Conservation (phyloP, 495 filamentous ascomycete genomes). For the Penicillium daleae region DNA sequence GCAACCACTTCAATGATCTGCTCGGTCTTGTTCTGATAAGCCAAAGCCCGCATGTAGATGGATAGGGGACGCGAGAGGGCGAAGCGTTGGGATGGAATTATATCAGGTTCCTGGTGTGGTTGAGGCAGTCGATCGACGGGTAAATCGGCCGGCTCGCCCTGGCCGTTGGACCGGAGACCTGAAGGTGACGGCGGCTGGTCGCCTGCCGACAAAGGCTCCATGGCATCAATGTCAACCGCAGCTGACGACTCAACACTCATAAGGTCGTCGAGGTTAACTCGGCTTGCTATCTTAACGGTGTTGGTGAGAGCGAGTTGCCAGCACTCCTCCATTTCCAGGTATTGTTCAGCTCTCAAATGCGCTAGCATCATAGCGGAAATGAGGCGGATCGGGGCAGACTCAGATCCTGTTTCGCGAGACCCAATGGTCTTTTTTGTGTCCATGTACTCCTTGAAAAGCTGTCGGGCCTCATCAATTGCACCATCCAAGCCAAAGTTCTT, state of each 20-base stretch:
- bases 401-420: constrained; percentile 25
- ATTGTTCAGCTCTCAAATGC: constrained; percentile 57
- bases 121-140: neutral
- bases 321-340: constrained; percentile 61
- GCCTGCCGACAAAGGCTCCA: neutral
- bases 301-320: constrained; percentile 65
- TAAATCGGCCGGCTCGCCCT: neutral
- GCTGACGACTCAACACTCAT: constrained; percentile 14
- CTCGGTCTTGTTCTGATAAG: constrained; percentile 45
- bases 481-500: constrained; percentile 61
- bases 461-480: constrained; percentile 55
- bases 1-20: constrained; percentile 54
- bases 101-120: constrained; percentile 4
- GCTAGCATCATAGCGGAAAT: constrained; percentile 68
- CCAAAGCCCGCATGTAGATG: constrained; percentile 63
- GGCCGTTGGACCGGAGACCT: neutral
- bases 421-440: constrained; percentile 35
- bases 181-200: neutral
- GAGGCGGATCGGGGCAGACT: constrained; percentile 55
- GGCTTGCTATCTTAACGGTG: constrained; percentile 49
- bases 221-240: neutral
- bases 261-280: constrained; percentile 25
- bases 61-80: constrained; percentile 59
- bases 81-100: constrained; percentile 60
- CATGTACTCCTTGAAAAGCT: constrained; percentile 60